phyloP scores from a whole-genome alignment of 441 rosid genomes.

The Euphorbia schlechtendalii region DNA sequence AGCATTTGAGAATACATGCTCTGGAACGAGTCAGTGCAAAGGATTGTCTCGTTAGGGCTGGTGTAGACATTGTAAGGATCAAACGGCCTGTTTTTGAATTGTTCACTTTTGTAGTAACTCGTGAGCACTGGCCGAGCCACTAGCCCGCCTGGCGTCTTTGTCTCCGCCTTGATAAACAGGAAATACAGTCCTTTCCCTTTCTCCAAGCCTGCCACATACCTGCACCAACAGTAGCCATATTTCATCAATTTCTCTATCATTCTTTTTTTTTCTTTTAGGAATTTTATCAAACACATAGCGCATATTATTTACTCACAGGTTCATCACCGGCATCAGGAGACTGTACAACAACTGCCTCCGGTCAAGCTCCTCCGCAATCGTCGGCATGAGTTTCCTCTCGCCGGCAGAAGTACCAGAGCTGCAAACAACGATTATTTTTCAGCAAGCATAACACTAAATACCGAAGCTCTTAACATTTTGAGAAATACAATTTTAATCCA shows the following conservation, averaged over 20 bases:
- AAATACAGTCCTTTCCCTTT: conserved; percentile 88
- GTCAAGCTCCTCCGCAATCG: conserved; percentile 77
- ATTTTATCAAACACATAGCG: not conserved
- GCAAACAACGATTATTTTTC: not conserved
- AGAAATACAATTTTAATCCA: not conserved
- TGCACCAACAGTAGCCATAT: conserved; percentile 19
- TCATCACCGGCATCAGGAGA: conserved; percentile 99
- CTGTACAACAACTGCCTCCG: conserved; percentile 88
- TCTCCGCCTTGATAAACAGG: conserved; percentile 73
- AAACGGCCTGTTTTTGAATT: conserved; percentile 69
- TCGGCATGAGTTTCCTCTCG: conserved; percentile 94
- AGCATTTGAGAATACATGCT: conserved; percentile 94
- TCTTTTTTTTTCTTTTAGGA: not conserved
- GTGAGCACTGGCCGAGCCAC: conserved; percentile 86
- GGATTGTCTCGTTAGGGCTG: conserved; percentile 90
- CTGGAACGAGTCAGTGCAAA: conserved; percentile 80
- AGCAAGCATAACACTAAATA: not conserved
- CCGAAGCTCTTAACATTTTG: no score
- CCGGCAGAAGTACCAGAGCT: conserved; percentile 99
- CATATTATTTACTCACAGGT: conserved; percentile 46
- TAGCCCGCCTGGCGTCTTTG: conserved; percentile 80
- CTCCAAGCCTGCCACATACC: conserved; percentile 73
- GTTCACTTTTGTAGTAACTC: conserved; percentile 85
- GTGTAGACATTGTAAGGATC: conserved; percentile 85
- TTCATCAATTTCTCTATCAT: not conserved